These are phyloP conservation scores for Lathyrus oleraceus DNA, from an alignment of 306 rosid species.

Conservation along the genomic window DNA sequence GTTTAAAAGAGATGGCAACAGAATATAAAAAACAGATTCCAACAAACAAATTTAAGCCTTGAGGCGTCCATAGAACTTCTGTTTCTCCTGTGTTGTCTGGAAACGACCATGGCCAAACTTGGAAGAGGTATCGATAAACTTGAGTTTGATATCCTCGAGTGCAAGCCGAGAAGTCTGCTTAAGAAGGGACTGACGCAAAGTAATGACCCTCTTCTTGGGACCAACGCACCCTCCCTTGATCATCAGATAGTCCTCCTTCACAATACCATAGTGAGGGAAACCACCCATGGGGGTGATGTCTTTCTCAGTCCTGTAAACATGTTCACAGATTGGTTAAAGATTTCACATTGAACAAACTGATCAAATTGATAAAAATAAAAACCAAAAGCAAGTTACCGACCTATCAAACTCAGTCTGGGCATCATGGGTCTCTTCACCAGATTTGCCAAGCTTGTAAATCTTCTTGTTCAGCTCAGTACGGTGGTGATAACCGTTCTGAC, in stretches of 20 bases:
- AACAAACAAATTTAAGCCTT: slow-evolving; percentile 48
- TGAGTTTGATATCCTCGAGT: slow-evolving; percentile 74
- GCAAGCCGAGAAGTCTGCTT: slow-evolving; percentile 84
- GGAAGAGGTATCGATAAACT: slow-evolving; percentile 85
- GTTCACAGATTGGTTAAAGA: too few relatives aligned
- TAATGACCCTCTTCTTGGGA: slow-evolving; percentile 80
- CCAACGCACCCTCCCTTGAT: slow-evolving; percentile 82
- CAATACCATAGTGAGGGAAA: slow-evolving; percentile 86
- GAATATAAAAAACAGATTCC: background rate
- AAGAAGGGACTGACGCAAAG: slow-evolving; percentile 80
- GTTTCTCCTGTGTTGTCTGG: slow-evolving; percentile 89
- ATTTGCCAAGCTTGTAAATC: slow-evolving; percentile 71
- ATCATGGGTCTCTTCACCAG: slow-evolving; percentile 60
- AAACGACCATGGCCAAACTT: slow-evolving; percentile 89
- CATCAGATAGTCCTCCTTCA: slow-evolving; percentile 72
- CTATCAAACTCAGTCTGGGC: slow-evolving; percentile 79
- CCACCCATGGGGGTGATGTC: slow-evolving; percentile 90
- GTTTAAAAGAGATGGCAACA: background rate
- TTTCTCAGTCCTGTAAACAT: slow-evolving; percentile 69
- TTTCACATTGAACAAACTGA: too few relatives aligned
- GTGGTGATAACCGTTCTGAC: slow-evolving; percentile 91
- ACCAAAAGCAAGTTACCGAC: slow-evolving; percentile 32
- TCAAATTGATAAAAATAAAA: too few relatives aligned
- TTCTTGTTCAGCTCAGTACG: slow-evolving; percentile 85
- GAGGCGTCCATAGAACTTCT: slow-evolving; percentile 77